Evolutionary conservation across 305 asterid species (phyloP).

Genomic region (Striga hermonthica): DNA sequence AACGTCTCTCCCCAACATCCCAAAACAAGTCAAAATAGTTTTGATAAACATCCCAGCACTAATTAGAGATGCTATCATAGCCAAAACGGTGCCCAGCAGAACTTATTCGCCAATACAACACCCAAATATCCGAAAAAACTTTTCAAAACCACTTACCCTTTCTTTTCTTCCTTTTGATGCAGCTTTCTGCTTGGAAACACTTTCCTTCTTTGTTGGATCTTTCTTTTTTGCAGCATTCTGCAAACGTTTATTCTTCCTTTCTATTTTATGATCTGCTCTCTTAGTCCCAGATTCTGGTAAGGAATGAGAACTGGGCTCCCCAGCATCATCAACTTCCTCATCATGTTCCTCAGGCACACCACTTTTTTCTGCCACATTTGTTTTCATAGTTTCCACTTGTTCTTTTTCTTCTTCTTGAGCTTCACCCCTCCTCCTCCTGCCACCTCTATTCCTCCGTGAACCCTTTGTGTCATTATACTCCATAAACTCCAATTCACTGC

Average conservation of each 20-base stretch:
- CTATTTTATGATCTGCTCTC: slow-evolving; percentile 42
- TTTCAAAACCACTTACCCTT: slow-evolving; percentile 45
- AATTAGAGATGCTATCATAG: not conserved
- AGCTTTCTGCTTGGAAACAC: slow-evolving; percentile 45
- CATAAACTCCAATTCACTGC: slow-evolving; percentile 74
- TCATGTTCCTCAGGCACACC: slow-evolving; percentile 34
- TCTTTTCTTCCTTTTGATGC: slow-evolving; percentile 70
- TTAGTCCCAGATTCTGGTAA: slow-evolving; percentile 37
- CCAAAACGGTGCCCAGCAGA: slow-evolving; percentile 6
- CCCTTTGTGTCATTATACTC: slow-evolving; percentile 63
- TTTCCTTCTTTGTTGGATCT: slow-evolving; percentile 50
- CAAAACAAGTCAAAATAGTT: too few species aligned
- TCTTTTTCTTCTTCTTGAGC: slow-evolving; percentile 43
- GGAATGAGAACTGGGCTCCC: slow-evolving; percentile 38
- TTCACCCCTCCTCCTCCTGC: slow-evolving; percentile 59
- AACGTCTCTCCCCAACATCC: too few species aligned
- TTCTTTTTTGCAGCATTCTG: slow-evolving; percentile 44
- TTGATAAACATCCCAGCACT: not conserved
- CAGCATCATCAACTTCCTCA: slow-evolving; percentile 36
- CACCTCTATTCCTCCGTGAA: slow-evolving; percentile 61
- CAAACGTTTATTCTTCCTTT: slow-evolving; percentile 39
- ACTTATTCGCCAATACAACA: slow-evolving; percentile 1
- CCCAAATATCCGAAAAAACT: not conserved
- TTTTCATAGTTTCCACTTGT: slow-evolving; percentile 35
- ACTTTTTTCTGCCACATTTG: slow-evolving; percentile 35